Evolutionary conservation across 495 filamentous ascomycete species (phyloP), one percentile per base, ranked within the genome.

Genomic region (Copromyces sp.): DNA sequence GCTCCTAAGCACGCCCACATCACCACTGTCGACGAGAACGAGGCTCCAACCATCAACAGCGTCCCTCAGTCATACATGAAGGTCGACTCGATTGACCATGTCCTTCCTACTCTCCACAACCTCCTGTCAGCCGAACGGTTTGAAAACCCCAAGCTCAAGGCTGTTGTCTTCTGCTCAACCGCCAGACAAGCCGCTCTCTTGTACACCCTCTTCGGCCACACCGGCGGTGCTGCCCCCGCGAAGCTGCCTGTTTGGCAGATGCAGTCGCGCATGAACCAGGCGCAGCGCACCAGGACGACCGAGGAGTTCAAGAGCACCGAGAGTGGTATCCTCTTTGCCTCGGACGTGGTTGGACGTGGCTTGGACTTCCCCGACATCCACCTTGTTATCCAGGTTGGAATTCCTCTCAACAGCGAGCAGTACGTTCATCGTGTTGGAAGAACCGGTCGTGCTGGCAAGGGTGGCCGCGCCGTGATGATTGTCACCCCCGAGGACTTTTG

Each of bases 91-190:
- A 94, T 97, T 72, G 92, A 97, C 79, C 93, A 95, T 71, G 93
- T 97, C 80, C 77, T 98, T 72, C 94, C 97, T 81, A 97, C 94
- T 47, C 91, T 98, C 41, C 79, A 81, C 68, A 74, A 71, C 93
- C 91, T 81, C 91, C 96, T 87, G 83, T 94, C 77, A 69, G 97
- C 97, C 86, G 95, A 98, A 86, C 95, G 91, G 42, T 90, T 96
- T 80, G 97, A 76, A 84, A 97, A 94, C 77, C 93, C 96, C 32
- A 65, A 68, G 7, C 76, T 81, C 72, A 81, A 81, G 84, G 95
- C 95, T 73, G 92, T 98, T 82, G 95, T 97, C 85, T 98, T 98
- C 91, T 95, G 94, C 87, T 97, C 97, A 87, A 98, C 95, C 77
- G 92, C 95, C 78, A 89, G 95, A 86, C 97, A 98, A 91, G 95